phyloP scores from a whole-genome alignment of 2,329 filamentous ascomycete genomes.

The Venturia carpophila region DNA sequence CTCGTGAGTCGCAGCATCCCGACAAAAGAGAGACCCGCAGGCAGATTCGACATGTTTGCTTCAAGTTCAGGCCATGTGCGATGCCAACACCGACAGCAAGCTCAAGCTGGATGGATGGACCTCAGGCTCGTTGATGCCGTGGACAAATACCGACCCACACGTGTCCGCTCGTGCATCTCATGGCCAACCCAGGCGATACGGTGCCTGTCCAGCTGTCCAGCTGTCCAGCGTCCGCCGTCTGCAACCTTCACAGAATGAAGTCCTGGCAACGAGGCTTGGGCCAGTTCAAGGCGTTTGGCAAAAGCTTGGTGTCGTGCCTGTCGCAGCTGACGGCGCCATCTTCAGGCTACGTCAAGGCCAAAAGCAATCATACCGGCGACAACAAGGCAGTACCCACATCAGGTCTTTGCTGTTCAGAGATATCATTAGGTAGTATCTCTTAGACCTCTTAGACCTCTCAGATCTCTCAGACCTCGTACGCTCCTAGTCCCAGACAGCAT shows the following conservation, averaged over 20 bases:
- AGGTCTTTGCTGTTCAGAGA: neutral
- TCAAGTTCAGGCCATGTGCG: neutral
- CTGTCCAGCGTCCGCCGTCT: no score
- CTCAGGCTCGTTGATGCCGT: neutral
- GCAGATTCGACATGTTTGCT: no score
- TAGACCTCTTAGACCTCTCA: no score
- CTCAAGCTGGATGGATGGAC: neutral
- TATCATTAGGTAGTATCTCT: no score
- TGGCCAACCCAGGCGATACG: neutral
- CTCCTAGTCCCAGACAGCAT: no score
- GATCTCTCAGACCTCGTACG: no score
- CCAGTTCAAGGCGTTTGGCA: neutral
- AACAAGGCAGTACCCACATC: neutral
- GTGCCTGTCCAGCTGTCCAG: neutral
- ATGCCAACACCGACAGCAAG: neutral
- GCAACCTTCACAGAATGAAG: neutral
- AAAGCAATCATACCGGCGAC: neutral
- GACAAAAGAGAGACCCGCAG: no score
- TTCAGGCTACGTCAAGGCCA: neutral
- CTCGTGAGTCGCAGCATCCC: no score
- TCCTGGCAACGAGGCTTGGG: neutral
- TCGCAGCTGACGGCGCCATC: neutral
- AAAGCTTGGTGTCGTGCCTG: neutral
- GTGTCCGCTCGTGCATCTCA: neutral
- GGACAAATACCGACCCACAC: neutral